phyloP scores from a whole-genome alignment of 345 rosid genomes.

The Populus pruinosa region DNA sequence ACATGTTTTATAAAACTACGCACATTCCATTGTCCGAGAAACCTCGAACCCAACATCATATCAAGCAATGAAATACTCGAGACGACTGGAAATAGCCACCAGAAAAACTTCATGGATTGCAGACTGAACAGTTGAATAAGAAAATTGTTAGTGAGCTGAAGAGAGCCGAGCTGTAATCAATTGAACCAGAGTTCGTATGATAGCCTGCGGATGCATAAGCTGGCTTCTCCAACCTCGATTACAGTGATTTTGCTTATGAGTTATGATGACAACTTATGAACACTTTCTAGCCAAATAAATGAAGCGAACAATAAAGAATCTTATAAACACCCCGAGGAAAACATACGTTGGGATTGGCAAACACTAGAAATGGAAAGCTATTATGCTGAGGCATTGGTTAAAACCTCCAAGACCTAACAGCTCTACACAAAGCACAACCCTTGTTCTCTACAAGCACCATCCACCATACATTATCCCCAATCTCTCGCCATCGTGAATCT shows the following conservation, averaged over 20 bases:
- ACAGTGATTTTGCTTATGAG: neutral
- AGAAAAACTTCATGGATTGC: neutral
- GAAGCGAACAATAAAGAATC: neutral
- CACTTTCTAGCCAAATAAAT: constrained; percentile 5
- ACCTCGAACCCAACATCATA: no score
- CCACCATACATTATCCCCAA: neutral
- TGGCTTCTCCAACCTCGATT: constrained; percentile 5
- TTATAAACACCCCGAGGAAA: neutral
- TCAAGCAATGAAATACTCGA: no score
- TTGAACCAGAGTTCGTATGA: neutral
- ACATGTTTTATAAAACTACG: no score
- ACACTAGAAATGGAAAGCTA: neutral
- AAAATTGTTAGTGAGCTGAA: neutral
- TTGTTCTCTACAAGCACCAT: neutral
- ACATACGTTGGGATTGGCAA: neutral
- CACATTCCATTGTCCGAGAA: no score
- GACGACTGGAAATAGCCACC: neutral
- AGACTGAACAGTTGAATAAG: neutral
- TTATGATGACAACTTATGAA: neutral
- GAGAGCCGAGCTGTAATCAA: neutral
- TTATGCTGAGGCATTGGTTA: no score
- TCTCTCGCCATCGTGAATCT: neutral
- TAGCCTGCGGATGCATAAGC: neutral
- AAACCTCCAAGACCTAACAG: no score
- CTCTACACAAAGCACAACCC: neutral